Conservation (phyloP, 116 monocot species). For the Zostera marina region DNA sequence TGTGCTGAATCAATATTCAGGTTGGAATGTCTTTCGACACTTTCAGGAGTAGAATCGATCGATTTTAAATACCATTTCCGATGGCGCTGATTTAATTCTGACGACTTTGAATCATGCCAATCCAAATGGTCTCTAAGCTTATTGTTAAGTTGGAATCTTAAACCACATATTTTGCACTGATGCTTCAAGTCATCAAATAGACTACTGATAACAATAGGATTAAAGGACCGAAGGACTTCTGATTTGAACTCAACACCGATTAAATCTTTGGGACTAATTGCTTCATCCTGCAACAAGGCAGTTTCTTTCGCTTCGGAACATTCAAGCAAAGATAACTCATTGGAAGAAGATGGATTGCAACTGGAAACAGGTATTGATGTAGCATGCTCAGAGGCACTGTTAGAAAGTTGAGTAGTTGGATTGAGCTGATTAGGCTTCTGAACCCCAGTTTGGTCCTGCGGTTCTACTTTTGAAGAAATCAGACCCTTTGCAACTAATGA, state of each 20-base stretch:
- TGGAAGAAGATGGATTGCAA: constrained; percentile 3
- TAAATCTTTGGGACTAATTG: constrained; percentile 9
- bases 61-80: constrained; percentile 36
- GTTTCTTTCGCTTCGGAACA: background rate
- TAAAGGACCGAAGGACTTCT: constrained; percentile 35
- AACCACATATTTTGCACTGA: constrained; percentile 37
- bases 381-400: constrained; percentile 4
- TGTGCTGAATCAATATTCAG: background rate
- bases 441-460: background rate
- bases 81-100: constrained; percentile 12
- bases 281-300: background rate
- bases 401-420: background rate
- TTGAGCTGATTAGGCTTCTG: constrained; percentile 2
- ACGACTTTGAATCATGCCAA: constrained; percentile 23
- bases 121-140: constrained; percentile 28
- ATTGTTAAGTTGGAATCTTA: constrained; percentile 25
- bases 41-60: constrained; percentile 12
- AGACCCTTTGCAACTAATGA: constrained; percentile 65
- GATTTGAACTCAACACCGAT: constrained; percentile 47
- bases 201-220: constrained; percentile 26
- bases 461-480: constrained; percentile 22
- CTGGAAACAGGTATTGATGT: constrained; percentile 1
- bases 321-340: constrained; percentile 4
- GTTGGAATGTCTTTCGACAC: constrained; percentile 2
- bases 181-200: constrained; percentile 36